phyloP scores from a whole-genome alignment of 106 monocot species.

The Dactylorhiza incarnata region DNA sequence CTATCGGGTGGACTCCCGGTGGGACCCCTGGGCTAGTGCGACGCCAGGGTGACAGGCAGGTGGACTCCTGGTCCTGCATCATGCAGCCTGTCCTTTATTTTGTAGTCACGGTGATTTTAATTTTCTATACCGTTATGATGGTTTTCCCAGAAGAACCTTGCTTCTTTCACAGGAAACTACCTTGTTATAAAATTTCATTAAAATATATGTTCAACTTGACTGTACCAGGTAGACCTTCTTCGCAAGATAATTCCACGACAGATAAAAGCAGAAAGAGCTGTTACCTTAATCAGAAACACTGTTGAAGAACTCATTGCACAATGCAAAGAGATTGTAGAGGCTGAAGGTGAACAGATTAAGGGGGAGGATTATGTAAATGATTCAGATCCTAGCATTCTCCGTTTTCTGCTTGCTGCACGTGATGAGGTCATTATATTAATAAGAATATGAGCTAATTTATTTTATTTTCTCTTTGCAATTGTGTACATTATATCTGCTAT shows the following conservation, averaged over 20 bases:
- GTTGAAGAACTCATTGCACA: slow-evolving; percentile 89
- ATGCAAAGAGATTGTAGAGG: slow-evolving; percentile 85
- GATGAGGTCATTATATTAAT: slow-evolving; percentile 69
- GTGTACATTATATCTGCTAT: not conserved
- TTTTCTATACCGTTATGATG: not conserved
- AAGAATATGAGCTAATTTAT: not conserved
- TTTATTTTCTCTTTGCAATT: slow-evolving; percentile 7
- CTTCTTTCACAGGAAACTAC: not conserved
- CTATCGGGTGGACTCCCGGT: too few relatives aligned
- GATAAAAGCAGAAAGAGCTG: slow-evolving; percentile 87
- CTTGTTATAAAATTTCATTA: not conserved
- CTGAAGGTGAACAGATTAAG: slow-evolving; percentile 84
- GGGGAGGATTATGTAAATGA: slow-evolving; percentile 96
- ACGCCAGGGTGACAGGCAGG: too few relatives aligned
- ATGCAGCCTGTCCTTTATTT: not conserved
- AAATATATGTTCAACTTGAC: slow-evolving; percentile 8
- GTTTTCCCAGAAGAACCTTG: not conserved
- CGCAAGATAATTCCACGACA: slow-evolving; percentile 85
- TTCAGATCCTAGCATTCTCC: slow-evolving; percentile 91
- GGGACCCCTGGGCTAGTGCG: too few relatives aligned
- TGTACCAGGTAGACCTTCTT: slow-evolving; percentile 56
- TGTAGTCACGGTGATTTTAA: not conserved
- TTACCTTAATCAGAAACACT: slow-evolving; percentile 63
- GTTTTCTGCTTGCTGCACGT: slow-evolving; percentile 88
- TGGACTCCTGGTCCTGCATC: too few relatives aligned